Evolutionary conservation across 1,139 yeast species (phyloP).

Genomic region (Debaryomyces fabryi): DNA sequence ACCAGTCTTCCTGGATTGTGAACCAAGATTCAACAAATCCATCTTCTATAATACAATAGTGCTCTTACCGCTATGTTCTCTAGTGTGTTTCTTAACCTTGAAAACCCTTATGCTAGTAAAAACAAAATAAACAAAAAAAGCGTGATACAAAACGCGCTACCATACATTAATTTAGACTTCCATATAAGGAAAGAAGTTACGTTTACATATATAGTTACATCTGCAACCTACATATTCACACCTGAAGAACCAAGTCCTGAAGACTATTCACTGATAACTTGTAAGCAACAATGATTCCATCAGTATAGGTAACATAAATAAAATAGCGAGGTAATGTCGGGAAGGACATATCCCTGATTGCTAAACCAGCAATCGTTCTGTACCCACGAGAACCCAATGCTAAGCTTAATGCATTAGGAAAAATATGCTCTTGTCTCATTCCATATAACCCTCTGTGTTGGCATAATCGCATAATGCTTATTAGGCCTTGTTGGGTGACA

Average conservation of each 20-base stretch:
- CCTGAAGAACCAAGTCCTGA: neutral
- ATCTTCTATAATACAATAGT: constrained; percentile 18
- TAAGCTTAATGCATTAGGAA: constrained; percentile 44
- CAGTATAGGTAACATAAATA: constrained; percentile 35
- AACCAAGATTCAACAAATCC: constrained; percentile 58
- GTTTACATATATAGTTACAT: neutral
- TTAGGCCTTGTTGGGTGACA: constrained; percentile 62
- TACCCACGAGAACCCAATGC: constrained; percentile 31
- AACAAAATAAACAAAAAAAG: constrained; percentile 12
- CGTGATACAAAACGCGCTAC: constrained; percentile 15
- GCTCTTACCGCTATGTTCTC: neutral
- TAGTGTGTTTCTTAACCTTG: neutral
- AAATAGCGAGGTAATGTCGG: constrained; percentile 23
- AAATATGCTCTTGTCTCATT: constrained; percentile 61
- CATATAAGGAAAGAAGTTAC: constrained; percentile 3
- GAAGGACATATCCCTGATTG: constrained; percentile 27
- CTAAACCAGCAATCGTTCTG: constrained; percentile 37
- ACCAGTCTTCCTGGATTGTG: constrained; percentile 63
- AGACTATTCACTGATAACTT: constrained; percentile 17
- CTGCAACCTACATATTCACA: neutral
- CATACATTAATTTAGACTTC: constrained; percentile 7
- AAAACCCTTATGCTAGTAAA: constrained; percentile 4
- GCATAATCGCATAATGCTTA: constrained; percentile 59
- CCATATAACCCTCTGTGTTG: constrained; percentile 57
- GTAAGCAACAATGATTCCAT: constrained; percentile 35